Percentiles rank a stretch among this genome's conserved stretches.
Conservation (phyloP, 345 rosid genomes). For the Gossypium australe region DNA sequence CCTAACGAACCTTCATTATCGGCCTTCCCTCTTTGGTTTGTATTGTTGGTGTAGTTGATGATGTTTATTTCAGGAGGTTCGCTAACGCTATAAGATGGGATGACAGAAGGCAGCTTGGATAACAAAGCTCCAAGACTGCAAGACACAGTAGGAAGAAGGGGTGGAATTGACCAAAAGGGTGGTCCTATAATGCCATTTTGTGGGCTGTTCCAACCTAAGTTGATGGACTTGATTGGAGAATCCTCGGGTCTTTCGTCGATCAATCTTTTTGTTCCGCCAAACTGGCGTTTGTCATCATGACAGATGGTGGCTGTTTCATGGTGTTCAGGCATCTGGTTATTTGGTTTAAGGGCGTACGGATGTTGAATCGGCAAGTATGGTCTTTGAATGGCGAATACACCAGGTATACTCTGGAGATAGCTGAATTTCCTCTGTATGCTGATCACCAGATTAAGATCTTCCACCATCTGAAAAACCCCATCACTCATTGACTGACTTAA, state of each 20-base stretch:
- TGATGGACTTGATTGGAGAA: constrained; percentile 39
- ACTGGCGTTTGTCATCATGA: constrained; percentile 23
- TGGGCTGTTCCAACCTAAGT: constrained; percentile 57
- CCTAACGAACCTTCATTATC: not conserved
- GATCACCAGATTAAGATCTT: constrained; percentile 63
- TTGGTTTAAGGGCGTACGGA: constrained; percentile 38
- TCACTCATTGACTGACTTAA: not conserved
- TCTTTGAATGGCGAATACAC: constrained; percentile 52
- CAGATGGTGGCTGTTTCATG: constrained; percentile 25
- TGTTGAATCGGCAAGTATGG: constrained; percentile 44
- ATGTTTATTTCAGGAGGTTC: constrained; percentile 26
- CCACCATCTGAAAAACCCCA: constrained; percentile 17
- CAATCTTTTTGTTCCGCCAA: constrained; percentile 37
- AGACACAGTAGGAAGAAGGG: constrained; percentile 42
- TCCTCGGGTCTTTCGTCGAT: constrained; percentile 26
- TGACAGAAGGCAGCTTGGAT: constrained; percentile 43
- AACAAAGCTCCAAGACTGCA: constrained; percentile 46
- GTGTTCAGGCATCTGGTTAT: constrained; percentile 19
- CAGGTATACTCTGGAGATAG: constrained; percentile 67
- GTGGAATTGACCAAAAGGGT: constrained; percentile 40
- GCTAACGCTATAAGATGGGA: constrained; percentile 25
- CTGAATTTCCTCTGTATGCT: constrained; percentile 59
- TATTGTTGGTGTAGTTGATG: constrained; percentile 17
- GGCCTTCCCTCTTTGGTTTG: constrained; percentile 11
- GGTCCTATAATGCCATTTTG: constrained; percentile 30